A percentile compares a stretch with the other conserved stretches of the same genome.
phyloP scores from a whole-genome alignment of 1,284 basidiomycete genomes.

The Fomitopsis betulina region DNA sequence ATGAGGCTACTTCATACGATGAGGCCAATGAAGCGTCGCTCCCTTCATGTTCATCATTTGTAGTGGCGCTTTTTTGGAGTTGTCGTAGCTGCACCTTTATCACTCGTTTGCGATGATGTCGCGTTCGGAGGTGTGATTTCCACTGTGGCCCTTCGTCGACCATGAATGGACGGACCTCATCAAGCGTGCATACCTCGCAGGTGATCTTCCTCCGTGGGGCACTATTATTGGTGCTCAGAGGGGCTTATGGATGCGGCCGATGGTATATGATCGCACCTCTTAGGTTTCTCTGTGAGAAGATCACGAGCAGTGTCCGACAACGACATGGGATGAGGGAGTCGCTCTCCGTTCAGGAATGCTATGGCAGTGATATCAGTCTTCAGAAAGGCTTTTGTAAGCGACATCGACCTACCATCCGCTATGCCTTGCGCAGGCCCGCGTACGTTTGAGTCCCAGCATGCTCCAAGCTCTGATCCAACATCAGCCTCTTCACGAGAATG shows the following conservation, averaged over 20 bases:
- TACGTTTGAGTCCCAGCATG: constrained; percentile 57
- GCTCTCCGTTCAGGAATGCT: constrained; percentile 57
- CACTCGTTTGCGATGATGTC: constrained; percentile 43
- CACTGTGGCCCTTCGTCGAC: constrained; percentile 67
- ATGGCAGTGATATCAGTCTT: neutral
- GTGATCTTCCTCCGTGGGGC: constrained; percentile 38
- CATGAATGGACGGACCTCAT: constrained; percentile 66
- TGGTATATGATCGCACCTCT: constrained; percentile 24
- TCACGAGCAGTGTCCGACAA: constrained; percentile 52
- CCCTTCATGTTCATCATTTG: neutral
- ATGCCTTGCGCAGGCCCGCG: constrained; percentile 46
- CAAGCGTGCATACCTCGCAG: constrained; percentile 69
- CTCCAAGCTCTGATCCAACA: constrained; percentile 44
- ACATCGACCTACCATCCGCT: constrained; percentile 27
- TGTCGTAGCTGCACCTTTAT: constrained; percentile 1
- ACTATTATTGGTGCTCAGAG: constrained; percentile 46
- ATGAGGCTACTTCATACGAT: neutral
- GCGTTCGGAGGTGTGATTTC: constrained; percentile 58
- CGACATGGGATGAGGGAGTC: constrained; percentile 54
- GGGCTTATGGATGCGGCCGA: constrained; percentile 35
- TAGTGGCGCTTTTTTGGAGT: neutral
- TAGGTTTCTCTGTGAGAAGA: constrained; percentile 45
- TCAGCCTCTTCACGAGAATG: neutral
- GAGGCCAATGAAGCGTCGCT: neutral
- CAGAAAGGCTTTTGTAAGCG: neutral